These are phyloP conservation scores for Plasmodium knowlesi DNA, from an alignment of 169 alveolate species.

Conservation along the genomic window DNA sequence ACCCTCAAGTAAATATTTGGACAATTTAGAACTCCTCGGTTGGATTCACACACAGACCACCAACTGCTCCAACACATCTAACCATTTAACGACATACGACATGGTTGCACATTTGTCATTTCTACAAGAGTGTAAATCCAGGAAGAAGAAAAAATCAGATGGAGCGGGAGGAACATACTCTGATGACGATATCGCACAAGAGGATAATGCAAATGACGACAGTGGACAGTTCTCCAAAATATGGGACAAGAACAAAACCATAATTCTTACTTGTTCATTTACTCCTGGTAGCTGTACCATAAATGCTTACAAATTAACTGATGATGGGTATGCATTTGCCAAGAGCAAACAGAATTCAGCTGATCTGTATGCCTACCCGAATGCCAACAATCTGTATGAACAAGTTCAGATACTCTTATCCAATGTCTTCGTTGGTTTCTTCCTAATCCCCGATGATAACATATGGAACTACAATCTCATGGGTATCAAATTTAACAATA, in stretches of 20 bases:
- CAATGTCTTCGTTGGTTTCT: constrained; percentile 98
- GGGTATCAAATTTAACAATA: constrained; percentile 94
- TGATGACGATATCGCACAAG: neutral
- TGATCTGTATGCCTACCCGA: constrained; percentile 72
- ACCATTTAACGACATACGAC: constrained; percentile 79
- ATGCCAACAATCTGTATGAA: constrained; percentile 80
- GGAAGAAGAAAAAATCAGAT: constrained; percentile 14
- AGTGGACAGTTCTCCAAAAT: constrained; percentile 19
- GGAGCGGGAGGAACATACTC: neutral
- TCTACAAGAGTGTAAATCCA: constrained; percentile 57
- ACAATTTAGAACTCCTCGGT: constrained; percentile 97
- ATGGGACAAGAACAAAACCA: constrained; percentile 70
- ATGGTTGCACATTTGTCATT: constrained; percentile 71
- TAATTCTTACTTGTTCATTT: constrained; percentile 91
- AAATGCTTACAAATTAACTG: constrained; percentile 94
- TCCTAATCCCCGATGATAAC: constrained; percentile 98
- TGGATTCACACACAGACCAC: constrained; percentile 98
- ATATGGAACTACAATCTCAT: constrained; percentile 99
- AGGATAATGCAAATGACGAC: constrained; percentile 15
- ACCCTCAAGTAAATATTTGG: constrained; percentile 94
- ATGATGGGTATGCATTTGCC: constrained; percentile 95
- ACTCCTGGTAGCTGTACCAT: constrained; percentile 98
- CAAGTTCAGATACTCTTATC: constrained; percentile 96
- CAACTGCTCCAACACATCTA: constrained; percentile 88
- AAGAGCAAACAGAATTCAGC: constrained; percentile 80